Percentiles rank a stretch among this genome's conserved stretches.
Conservation (phyloP, 2,329 filamentous ascomycete genomes). For the Iodosphaeria phyllophila region DNA sequence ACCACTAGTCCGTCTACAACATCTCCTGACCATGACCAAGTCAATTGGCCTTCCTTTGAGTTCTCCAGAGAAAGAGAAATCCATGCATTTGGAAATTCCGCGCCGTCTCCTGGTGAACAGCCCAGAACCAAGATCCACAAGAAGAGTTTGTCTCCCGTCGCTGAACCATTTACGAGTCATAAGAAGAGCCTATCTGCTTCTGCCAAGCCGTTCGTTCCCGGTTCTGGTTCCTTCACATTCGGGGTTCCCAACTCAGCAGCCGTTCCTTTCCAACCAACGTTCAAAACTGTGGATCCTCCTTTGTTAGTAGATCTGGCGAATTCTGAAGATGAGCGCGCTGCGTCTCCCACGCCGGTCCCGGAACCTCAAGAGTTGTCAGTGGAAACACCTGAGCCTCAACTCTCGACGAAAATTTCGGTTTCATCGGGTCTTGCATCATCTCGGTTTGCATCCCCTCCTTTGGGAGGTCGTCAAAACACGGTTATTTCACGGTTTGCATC, state of each 20-base stretch:
- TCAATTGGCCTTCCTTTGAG: slow-evolving; percentile 42
- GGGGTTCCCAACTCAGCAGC: slow-evolving; percentile 14
- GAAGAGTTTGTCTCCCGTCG: slow-evolving; percentile 23
- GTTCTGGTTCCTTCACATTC: slow-evolving; percentile 17
- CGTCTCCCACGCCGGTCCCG: slow-evolving; percentile 15
- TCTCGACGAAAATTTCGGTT: slow-evolving; percentile 4
- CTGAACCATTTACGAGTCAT: too few species aligned
- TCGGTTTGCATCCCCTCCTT: slow-evolving; percentile 15
- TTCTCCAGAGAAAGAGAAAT: slow-evolving; percentile 30
- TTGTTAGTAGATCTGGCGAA: slow-evolving; percentile 8
- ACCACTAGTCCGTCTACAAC: slow-evolving; percentile 32
- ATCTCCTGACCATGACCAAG: slow-evolving; percentile 27
- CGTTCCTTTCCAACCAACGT: slow-evolving; percentile 11
- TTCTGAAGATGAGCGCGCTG: slow-evolving; percentile 12
- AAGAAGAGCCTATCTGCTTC: slow-evolving; percentile 48
- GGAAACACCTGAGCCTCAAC: too few species aligned
- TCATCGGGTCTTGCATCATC: slow-evolving; percentile 12
- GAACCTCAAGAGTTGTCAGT: too few species aligned
- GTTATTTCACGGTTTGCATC: slow-evolving; percentile 18
- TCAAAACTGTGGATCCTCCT: slow-evolving; percentile 9
- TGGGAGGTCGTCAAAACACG: slow-evolving; percentile 21
- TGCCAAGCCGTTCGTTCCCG: slow-evolving; percentile 48
- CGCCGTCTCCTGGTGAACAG: slow-evolving; percentile 25
- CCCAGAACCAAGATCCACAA: slow-evolving; percentile 23
- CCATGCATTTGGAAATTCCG: slow-evolving; percentile 30